Evolutionary conservation across 805 yeast genomes (phyloP), one percentile per base, ranked within the genome.

Genomic region (Metschnikowia henanensis): DNA sequence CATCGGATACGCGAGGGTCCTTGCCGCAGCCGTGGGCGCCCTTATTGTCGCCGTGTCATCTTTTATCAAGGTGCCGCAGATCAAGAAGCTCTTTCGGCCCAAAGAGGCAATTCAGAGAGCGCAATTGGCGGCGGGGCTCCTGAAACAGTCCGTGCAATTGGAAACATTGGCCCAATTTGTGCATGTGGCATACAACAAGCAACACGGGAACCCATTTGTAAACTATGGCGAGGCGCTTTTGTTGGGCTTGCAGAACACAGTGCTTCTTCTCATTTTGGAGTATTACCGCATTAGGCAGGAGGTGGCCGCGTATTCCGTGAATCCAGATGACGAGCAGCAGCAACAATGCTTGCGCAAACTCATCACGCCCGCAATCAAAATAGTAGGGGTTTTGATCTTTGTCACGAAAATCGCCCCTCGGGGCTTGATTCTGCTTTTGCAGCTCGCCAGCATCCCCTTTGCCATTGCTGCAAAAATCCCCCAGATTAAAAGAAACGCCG

Each of bases 141-240:
- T 73, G 16, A 53, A 61, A 33, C 63, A 62, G 29, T 62, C 72
- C 3, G 59, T 68, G 29, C 52, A 62, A 18, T 58, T 71, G 50
- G 76, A 71, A 49, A 58, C 65, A 0, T 49, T 67, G 46, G 59
- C 61, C 42, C 65, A 69, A 30, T 60, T 68, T 45, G 56, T 69
- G 29, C 75, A 70, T 52, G 70, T 66, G 29, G 57, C 67, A 19
- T 71, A 67, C 57, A 70, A 71, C 47, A 41, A 51, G 26, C 72
- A 68, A 25, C 59, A 60, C 39, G 47, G 59, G 18, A 65, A 62
- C 45, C 52, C 63, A 35, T 71, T 71, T 42, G 51, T 68, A 32
- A 63, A 63, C 37, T 71, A 70, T 47, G 76, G 76, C 6, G 76
- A 71, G 52, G 57, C 67, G 22, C 49, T 68, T 17, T 57, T 70